Base-by-base conservation (phyloP, 228 moss, liverwort and hornwort genomes). In the Sphagnum magellanicum region DNA sequence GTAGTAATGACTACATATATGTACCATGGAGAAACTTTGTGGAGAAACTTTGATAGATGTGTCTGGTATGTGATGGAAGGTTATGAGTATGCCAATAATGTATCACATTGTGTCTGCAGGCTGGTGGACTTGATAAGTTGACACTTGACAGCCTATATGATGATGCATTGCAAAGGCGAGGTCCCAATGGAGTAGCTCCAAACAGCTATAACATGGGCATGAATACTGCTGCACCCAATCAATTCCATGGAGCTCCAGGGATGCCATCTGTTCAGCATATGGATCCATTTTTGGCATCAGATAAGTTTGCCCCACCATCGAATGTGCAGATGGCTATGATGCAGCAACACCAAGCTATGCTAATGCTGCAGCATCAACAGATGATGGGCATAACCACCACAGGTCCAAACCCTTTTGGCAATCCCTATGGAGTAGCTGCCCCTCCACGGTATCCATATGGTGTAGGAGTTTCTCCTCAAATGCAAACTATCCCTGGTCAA, bases 251-350 rank as follows among this genome's bases (percentile, higher is more conserved):
- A 32, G 80, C 77, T 52, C 77, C 80, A 67, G 82, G 84, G 51
- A 76, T 87, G 83, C 83, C 75, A 68, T 68, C 72, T 64, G 70
- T 68, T 0, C 89, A 85, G 46, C 91, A 89, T 50, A 79, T 78
- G 74, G 98, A 98, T 76, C 98, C 98, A 17, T 98, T 98, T 59
- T 84, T 88, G 88, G 94, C 98, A 69, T 98, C 98, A 10, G 83
- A 81, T 50, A 81, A 91, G 79, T 92, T 90, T 70, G 90, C 90
- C 50, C 98, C 98, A 4, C 83, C 93, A 69, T 59, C 94, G 5
- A 92, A 94, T 67, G 98, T 98, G 75, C 98, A 98, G 72, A 92
- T 98, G 94, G 91, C 91, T 13, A 87, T 91, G 91, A 87, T 88
- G 82, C 93, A 91, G 71, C 97, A 94, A 63, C 91, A 93, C 72